Base-by-base conservation (phyloP, 306 rosid species). In the Trifolium pratense region DNA sequence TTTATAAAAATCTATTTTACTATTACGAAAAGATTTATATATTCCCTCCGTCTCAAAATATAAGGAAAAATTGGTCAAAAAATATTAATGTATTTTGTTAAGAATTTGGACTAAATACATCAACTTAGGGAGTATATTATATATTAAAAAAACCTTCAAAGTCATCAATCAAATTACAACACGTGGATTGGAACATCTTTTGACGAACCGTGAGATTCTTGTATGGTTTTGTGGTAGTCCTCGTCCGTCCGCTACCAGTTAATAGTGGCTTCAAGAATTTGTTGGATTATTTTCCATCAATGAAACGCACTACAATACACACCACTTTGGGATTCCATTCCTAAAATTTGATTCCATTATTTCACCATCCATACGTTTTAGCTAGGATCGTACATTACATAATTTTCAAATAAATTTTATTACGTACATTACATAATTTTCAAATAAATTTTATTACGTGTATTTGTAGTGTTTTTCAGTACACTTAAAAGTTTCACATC, bases 231-330 rank as follows among this genome's bases (percentile, higher is more conserved):
- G 45, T 6, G 75, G 57, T 59, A 16, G 20, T 61, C 23, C 66
- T 81, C 66, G 77, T 74, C 75, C 64, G 74, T 74, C 75, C 72
- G 53, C 42, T 60, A 36, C 74, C 45, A 37, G 53, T 31, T 74
- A 75, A 85, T 85, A 81, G 63, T 42, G 45, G 69, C 58, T 74
- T 76, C 68, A 66, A 40, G 79, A 85, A 73, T 66, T 81, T 76
- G 13, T 55, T 18, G 68, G 71, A 43, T 43, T 43, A 68, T 55
- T 26, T 43, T 66, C 71, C 7, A 66, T 66, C 37, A 16, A 71
- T 16, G 46, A 81, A 66, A 40, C 51, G 68, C 63, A 74, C 32
- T 42, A 56, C 14, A 55, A 17, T 18, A 68, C 46, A n/a, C 18
- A 40, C 14, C 42, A 56, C 84, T 48, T 48, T 67, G 60, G 23